A percentile compares a stretch with the other conserved stretches of the same genome.
Conservation (phyloP, 2,329 filamentous ascomycete species). For the Beauveria australis region DNA sequence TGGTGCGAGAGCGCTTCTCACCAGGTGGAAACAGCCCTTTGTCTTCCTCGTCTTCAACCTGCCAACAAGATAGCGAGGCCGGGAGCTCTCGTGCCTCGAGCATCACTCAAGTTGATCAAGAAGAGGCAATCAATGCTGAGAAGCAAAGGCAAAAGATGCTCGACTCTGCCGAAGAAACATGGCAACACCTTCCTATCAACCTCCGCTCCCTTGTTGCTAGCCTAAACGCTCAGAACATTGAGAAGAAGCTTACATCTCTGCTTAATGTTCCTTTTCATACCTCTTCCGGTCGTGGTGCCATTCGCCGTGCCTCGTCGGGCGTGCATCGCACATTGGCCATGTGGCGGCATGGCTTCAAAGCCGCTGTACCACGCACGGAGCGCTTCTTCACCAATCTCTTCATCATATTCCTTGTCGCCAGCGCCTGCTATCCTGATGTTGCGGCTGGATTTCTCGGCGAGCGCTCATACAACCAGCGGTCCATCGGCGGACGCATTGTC, state of each 20-base stretch:
- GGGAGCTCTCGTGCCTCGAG: background rate
- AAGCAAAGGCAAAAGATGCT: conserved; percentile 2
- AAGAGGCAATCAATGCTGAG: background rate
- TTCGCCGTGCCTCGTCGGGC: conserved; percentile 8
- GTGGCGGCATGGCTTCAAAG: conserved; percentile 14
- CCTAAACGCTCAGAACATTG: conserved; percentile 12
- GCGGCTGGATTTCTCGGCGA: conserved; percentile 16
- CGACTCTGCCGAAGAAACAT: conserved; percentile 13
- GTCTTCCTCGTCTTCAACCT: background rate
- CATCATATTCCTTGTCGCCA: conserved; percentile 15
- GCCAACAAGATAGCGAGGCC: background rate
- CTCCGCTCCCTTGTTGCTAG: conserved; percentile 13
- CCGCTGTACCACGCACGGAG: conserved; percentile 12
- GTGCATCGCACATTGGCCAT: conserved; percentile 14
- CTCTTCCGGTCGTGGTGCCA: conserved; percentile 7
- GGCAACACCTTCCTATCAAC: conserved; percentile 6
- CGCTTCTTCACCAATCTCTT: conserved; percentile 14
- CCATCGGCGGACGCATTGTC: conserved; percentile 15
- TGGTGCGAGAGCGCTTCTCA: conserved; percentile 10
- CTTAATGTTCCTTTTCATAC: conserved; percentile 11
- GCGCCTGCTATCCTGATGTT: conserved; percentile 15
- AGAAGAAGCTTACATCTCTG: conserved; percentile 12
- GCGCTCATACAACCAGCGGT: conserved; percentile 16
- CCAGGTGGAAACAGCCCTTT: background rate
- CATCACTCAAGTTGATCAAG: background rate